A percentile compares a stretch with the other conserved stretches of the same genome.
phyloP scores from a whole-genome alignment of 176 grass and related monocot genomes.

The Carex kokanica region DNA sequence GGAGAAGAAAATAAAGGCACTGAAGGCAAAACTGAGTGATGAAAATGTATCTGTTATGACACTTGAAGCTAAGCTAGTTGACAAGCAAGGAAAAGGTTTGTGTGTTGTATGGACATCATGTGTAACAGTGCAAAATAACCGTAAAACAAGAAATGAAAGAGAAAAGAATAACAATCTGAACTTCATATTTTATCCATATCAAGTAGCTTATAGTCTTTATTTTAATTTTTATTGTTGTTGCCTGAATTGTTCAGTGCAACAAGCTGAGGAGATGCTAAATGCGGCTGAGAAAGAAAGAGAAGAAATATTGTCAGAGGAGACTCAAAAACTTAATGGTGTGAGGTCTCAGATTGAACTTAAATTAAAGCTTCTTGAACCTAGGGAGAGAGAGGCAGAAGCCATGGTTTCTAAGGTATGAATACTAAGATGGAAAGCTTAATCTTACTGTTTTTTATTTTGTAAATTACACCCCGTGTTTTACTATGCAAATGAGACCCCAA shows the following conservation, averaged over 20 bases:
- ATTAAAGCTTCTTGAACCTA: constrained; percentile 41
- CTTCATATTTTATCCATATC: not conserved
- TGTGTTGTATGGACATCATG: not conserved
- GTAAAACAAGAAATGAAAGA: not conserved
- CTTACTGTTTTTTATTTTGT: constrained; percentile 1
- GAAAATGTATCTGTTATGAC: constrained; percentile 38
- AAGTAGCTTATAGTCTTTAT: too few species aligned
- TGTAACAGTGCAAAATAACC: not conserved
- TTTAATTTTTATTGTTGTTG: not conserved
- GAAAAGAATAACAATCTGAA: not conserved
- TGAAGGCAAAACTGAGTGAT: constrained; percentile 60
- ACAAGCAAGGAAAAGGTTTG: constrained; percentile 72
- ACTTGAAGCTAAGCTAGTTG: constrained; percentile 47
- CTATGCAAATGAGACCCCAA: not conserved
- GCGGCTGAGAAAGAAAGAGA: constrained; percentile 55
- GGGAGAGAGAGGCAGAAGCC: constrained; percentile 45
- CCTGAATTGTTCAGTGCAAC: constrained; percentile 32
- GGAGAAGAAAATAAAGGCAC: constrained; percentile 79
- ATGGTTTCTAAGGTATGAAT: constrained; percentile 44
- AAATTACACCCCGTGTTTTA: not conserved
- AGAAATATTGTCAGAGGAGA: constrained; percentile 42
- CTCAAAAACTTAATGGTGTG: constrained; percentile 42
- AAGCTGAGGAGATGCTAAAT: constrained; percentile 47
- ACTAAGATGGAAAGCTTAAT: constrained; percentile 16
- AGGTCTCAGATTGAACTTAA: constrained; percentile 61